A percentile compares a stretch with the other conserved stretches of the same genome.
Conservation (phyloP, 1,284 basidiomycete genomes). For the Boletus semigastroideus region DNA sequence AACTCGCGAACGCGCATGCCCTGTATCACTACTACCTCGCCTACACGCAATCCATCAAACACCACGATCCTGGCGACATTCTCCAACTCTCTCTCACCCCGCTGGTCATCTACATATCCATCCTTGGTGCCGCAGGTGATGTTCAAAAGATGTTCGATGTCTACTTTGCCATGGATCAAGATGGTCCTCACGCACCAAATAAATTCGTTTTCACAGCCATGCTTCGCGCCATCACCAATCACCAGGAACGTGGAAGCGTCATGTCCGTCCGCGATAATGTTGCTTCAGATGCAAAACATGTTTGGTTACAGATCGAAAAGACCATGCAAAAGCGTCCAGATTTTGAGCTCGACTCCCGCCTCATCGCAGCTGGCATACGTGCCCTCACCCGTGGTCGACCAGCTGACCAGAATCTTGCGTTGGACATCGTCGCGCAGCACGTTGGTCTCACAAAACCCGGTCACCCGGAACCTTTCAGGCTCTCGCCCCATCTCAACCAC, state of each 20-base stretch:
- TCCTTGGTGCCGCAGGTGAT: conserved; percentile 55
- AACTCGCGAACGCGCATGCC: conserved; percentile 57
- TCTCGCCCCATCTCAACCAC: conserved; percentile 40
- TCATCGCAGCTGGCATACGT: conserved; percentile 49
- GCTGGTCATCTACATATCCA: conserved; percentile 58
- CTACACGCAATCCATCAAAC: conserved; percentile 47
- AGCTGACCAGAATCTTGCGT: conserved; percentile 59
- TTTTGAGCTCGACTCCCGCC: conserved; percentile 50
- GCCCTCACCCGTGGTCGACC: conserved; percentile 54
- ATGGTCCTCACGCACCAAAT: conserved; percentile 57
- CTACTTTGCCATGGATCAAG: conserved; percentile 59
- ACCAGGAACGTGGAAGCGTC: conserved; percentile 21
- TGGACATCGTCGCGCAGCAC: conserved; percentile 61
- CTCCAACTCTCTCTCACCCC: conserved; percentile 47
- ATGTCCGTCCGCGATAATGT: conserved; percentile 16
- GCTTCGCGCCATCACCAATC: conserved; percentile 49
- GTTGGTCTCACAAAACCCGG: conserved; percentile 55
- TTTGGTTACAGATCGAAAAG: conserved; percentile 66
- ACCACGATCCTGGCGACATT: conserved; percentile 43
- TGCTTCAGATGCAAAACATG: conserved; percentile 57
- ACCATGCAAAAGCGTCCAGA: conserved; percentile 42
- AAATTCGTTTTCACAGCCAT: conserved; percentile 59
- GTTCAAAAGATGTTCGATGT: conserved; percentile 71
- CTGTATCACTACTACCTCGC: conserved; percentile 56
- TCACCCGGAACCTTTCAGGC: conserved; percentile 37